Base-by-base conservation (phyloP, 371 early-diverging fungal genomes). In the Paraphysoderma sedebokerense region DNA sequence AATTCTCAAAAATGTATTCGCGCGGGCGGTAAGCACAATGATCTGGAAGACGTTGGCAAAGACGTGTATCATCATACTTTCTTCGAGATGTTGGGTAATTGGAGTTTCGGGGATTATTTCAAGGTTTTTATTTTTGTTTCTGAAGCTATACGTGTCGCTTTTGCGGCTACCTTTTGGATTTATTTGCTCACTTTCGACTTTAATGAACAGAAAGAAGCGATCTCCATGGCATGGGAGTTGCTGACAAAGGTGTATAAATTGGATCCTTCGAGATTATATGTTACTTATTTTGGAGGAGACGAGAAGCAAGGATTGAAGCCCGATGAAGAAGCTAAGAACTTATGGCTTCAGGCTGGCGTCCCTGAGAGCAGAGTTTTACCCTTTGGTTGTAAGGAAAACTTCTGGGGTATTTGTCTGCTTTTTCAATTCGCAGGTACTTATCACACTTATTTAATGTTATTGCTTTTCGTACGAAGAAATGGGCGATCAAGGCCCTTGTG, bases 31-130 rank as follows among this genome's bases (percentile, higher is more conserved):
- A 99, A 99, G 72, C 99, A 99, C 68, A 99, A 99, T 63, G 99
- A 99, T 69, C 78, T 99, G 49, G 99, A 99, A 48, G 99, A 99
- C 68, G 99, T 99, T 20, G 99, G 99, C 49, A 95, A 88, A 62
- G 99, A 99, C 61, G 90, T 87, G 6, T 99, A 99, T 64, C 99
- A 99, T 67, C 99, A 99, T 66, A 99, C 99, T 32, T 99, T 93
- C 72, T 99, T 99, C 73, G 99, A 99, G 69, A 99, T 99, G 99
- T 70, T 99, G 67, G 99, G 99, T 47, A 99, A 99, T 75, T 99
- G 99, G 99, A 97, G 98, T 20, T 99, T 99, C 73, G 98, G 99
- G 47, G 96, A 98, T 59, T 98, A 99, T 66, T 98, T 98, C 69
- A 99, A 99, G 81, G 81, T 79, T 51, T 29, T 29, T 26, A 29